Evolutionary conservation across 2,329 filamentous ascomycete species (phyloP), one percentile per base, ranked within the genome.

Genomic region (Fusarium sp.): DNA sequence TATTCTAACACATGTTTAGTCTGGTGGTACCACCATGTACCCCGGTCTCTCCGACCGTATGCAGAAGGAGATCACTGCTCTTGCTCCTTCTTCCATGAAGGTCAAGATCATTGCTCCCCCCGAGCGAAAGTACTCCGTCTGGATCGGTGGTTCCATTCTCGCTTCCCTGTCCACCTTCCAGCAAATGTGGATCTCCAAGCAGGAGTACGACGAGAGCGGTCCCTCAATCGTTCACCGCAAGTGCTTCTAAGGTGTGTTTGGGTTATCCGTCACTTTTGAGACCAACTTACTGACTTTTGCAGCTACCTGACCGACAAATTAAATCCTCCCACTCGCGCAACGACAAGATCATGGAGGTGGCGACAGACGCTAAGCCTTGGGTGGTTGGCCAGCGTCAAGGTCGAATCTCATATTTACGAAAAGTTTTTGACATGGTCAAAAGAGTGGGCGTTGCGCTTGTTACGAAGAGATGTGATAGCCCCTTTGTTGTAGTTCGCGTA

Each of bases 161-260:
- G 96, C 96, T 78, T 99, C 96, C 73, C 92, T 99, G 80, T 99
- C 96, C 77, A 99, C 96, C 85, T 99, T 99, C 95, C 96, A 99
- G 90, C 96, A 99, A 88, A 99, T 99, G 96, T 99, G 96, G 96
- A 98, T 99, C 91, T 99, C 96, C 80, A 99, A 99, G 94, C 96
- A 99, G 88, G 95, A 98, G 89, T 98, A 98, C 91, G 96, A 99
- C 88, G 96, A 98, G 93, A 96, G 92, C 84, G 95, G 95, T 86
- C 96, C 95, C 79, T 97, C 94, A 81, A 98, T 98, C 82, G 95
- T 98, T 80, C 95, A 98, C 92, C 93, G 94, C 91, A 98, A 97
- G 93, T 97, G 95, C 93, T 97, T 97, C 92, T 97, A 97, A 97
- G 91, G 89, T 91, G 80, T 77, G 81, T 68, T 28, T 10, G 28